Evolutionary conservation across 768 basidiomycete genomes (phyloP).

Genomic region (Pleurotus pulmonarius): DNA sequence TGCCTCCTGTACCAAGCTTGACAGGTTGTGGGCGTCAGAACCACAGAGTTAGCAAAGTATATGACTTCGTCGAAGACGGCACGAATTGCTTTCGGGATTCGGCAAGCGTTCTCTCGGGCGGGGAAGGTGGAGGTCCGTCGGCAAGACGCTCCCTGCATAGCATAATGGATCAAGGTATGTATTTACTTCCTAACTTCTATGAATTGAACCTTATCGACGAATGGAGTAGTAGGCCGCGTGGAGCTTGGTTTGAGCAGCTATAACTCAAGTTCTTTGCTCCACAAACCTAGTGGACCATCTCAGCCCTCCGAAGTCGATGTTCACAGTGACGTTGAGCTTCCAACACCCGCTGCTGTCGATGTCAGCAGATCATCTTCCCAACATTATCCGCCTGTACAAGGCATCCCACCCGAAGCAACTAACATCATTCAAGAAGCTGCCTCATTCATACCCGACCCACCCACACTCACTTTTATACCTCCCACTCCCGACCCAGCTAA

Average conservation of each 20-base stretch:
- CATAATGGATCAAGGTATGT: conserved; percentile 50
- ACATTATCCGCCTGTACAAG: not conserved
- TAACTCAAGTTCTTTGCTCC: conserved; percentile 29
- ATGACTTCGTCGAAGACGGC: conserved; percentile 15
- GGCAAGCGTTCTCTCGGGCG: conserved; percentile 10
- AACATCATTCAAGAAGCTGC: not conserved
- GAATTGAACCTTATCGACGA: not conserved
- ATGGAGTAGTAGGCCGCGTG: conserved; percentile 38
- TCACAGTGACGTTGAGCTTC: conserved; percentile 5
- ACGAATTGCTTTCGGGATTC: conserved; percentile 9
- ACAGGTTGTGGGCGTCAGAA: not conserved
- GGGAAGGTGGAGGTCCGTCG: conserved; percentile 22
- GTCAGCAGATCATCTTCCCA: not conserved
- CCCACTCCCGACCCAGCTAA: conserved; percentile 7
- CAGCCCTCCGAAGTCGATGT: conserved; percentile 34
- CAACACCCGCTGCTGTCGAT: too few relatives aligned
- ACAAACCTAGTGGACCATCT: conserved; percentile 41
- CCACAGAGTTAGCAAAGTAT: conserved; percentile 9
- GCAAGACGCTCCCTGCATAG: conserved; percentile 33
- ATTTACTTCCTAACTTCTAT: too few relatives aligned
- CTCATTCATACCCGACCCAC: not conserved
- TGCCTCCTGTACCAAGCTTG: not conserved
- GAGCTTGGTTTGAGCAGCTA: conserved; percentile 38
- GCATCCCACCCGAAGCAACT: conserved; percentile 1
- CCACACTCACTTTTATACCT: not conserved